A percentile compares a stretch with the other conserved stretches of the same genome.
phyloP scores from a whole-genome alignment of 768 basidiomycete genomes.

The Leccinum variicolor region DNA sequence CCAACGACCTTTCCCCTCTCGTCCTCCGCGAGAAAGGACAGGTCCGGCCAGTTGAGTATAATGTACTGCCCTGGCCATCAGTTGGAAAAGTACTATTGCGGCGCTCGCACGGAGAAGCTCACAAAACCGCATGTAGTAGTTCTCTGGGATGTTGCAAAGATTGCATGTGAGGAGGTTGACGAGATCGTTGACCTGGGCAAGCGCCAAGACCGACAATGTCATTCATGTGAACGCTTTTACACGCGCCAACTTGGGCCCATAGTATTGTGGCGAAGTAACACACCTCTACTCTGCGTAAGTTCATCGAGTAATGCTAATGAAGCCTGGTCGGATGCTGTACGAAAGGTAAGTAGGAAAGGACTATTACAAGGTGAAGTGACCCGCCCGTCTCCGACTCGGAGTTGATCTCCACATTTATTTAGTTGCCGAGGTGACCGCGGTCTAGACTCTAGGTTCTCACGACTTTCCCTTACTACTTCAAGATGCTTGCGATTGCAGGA shows the following conservation, averaged over 20 bases:
- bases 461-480: background rate
- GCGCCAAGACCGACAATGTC: background rate
- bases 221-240: background rate
- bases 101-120: constrained; percentile 2
- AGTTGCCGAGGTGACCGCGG: background rate
- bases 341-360: background rate
- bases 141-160: constrained; percentile 50
- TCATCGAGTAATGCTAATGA: constrained; percentile 17
- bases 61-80: constrained; percentile 41
- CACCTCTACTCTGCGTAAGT: constrained; percentile 30
- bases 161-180: constrained; percentile 50
- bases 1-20: constrained; percentile 48
- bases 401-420: background rate
- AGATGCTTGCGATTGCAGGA: background rate
- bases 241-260: background rate
- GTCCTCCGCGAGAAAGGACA: constrained; percentile 53
- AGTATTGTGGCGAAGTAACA: background rate
- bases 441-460: background rate
- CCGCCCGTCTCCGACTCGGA: background rate
- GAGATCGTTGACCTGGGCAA: constrained; percentile 43
- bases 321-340: background rate
- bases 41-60: constrained; percentile 48
- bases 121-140: constrained; percentile 38
- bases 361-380: background rate
- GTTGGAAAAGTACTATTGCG: background rate